Conservation (phyloP, 2,329 filamentous ascomycete species). For the Penicillium sp. region DNA sequence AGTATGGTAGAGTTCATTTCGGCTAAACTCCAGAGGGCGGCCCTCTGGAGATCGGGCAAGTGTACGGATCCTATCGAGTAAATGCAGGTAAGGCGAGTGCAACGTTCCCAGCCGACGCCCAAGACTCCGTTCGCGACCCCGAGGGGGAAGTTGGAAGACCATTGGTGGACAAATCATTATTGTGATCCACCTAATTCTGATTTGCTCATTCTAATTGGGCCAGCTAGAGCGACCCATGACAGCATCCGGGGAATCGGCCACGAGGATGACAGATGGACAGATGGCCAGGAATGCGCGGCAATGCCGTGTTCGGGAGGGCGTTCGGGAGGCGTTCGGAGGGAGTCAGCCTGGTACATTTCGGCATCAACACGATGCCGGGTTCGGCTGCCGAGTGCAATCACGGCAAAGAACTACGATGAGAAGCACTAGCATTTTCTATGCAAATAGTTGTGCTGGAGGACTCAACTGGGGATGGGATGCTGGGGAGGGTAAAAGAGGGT, state of each 20-base stretch:
- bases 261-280: background rate
- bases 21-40: constrained; percentile 13
- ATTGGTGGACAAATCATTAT: constrained; percentile 9
- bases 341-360: constrained; percentile 2
- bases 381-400: background rate
- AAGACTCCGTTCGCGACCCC: constrained; percentile 21
- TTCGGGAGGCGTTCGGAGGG: background rate
- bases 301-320: constrained; percentile 16
- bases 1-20: constrained; percentile 5
- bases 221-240: constrained; percentile 4
- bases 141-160: background rate
- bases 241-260: constrained; percentile 23
- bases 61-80: background rate
- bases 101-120: constrained; percentile 16
- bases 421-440: background rate
- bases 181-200: constrained; percentile 5
- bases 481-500: background rate
- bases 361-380: constrained; percentile 1
- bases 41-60: background rate
- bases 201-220: constrained; percentile 3
- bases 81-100: constrained; percentile 5
- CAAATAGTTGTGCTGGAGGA: background rate
- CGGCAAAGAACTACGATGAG: background rate
- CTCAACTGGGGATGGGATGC: background rate
- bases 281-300: background rate